A percentile compares a stretch with the other conserved stretches of the same genome.
Conservation (phyloP, 2,329 filamentous ascomycete species). For the Cladosporium sphaerospermum region DNA sequence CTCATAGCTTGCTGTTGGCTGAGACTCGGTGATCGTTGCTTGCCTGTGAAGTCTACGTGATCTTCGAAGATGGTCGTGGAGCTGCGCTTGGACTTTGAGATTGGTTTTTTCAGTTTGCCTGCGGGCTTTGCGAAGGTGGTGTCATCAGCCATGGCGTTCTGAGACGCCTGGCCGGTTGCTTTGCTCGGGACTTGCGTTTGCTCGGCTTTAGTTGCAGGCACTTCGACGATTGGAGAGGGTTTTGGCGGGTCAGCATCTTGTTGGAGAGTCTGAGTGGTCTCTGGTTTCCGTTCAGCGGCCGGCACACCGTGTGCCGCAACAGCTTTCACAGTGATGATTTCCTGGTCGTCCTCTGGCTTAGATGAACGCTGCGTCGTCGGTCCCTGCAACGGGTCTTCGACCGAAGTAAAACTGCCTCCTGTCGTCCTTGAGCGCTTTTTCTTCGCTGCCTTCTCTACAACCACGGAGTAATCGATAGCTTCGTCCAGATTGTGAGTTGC, state of each 20-base stretch:
- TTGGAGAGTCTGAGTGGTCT: too few species aligned
- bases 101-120: slow-evolving; percentile 11
- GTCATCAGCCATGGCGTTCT: slow-evolving; percentile 1
- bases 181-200: neutral
- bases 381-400: neutral
- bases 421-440: slow-evolving; percentile 36
- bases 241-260: neutral
- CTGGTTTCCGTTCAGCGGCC: too few species aligned
- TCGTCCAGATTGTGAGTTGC: slow-evolving; percentile 23
- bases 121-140: slow-evolving; percentile 13
- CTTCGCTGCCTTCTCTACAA: slow-evolving; percentile 35
- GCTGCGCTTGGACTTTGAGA: slow-evolving; percentile 18
- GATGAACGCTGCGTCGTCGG: neutral
- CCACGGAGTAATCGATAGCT: slow-evolving; percentile 28
- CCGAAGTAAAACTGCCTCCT: neutral
- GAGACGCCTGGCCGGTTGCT: neutral
- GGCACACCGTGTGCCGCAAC: too few species aligned
- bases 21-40: slow-evolving; percentile 21
- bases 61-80: slow-evolving; percentile 33
- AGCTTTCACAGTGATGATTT: too few species aligned
- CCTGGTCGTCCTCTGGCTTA: too few species aligned
- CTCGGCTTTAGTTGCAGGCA: neutral
- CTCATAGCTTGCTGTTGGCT: slow-evolving; percentile 30
- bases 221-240: slow-evolving; percentile 1
- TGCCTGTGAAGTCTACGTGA: slow-evolving; percentile 20